A percentile compares a stretch with the other conserved stretches of the same genome.
These are phyloP conservation scores for Neonectria magnoliae DNA, from an alignment of 2,329 filamentous ascomycete genomes.

Conservation along the genomic window DNA sequence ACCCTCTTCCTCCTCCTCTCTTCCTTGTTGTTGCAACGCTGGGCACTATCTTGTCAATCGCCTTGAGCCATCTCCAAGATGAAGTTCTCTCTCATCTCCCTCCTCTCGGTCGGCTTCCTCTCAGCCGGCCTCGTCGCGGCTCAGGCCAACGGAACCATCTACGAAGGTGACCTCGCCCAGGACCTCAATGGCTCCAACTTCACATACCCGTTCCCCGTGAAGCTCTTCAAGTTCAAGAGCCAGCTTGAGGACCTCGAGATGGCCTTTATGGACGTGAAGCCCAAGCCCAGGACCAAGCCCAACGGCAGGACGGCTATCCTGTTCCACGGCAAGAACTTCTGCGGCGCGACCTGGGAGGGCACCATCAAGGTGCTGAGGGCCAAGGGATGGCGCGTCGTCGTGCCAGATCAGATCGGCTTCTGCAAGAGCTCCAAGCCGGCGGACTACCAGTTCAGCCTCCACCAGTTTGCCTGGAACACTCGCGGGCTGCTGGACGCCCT, in stretches of 20 bases:
- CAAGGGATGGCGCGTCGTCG: conserved; percentile 61
- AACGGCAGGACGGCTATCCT: conserved; percentile 57
- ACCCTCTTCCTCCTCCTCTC: background rate
- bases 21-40: background rate
- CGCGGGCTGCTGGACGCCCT: conserved; percentile 57
- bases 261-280: conserved; percentile 65
- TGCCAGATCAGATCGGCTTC: conserved; percentile 66
- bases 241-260: conserved; percentile 61
- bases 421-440: conserved; percentile 65
- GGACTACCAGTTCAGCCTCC: conserved; percentile 62
- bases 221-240: conserved; percentile 59
- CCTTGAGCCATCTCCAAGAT: conserved; percentile 26
- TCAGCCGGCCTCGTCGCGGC: conserved; percentile 35
- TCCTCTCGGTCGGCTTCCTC: conserved; percentile 30
- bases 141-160: conserved; percentile 46
- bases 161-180: conserved; percentile 49
- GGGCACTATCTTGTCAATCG: background rate
- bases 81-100: conserved; percentile 37
- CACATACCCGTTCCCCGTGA: conserved; percentile 62
- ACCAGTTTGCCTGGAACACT: conserved; percentile 63
- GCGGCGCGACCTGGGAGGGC: conserved; percentile 61
- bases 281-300: conserved; percentile 39
- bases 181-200: conserved; percentile 62
- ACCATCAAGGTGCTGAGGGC: conserved; percentile 55
- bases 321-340: conserved; percentile 67